phyloP scores from a whole-genome alignment of 2,329 filamentous ascomycete species.

The Pestalotiopsis sp. region DNA sequence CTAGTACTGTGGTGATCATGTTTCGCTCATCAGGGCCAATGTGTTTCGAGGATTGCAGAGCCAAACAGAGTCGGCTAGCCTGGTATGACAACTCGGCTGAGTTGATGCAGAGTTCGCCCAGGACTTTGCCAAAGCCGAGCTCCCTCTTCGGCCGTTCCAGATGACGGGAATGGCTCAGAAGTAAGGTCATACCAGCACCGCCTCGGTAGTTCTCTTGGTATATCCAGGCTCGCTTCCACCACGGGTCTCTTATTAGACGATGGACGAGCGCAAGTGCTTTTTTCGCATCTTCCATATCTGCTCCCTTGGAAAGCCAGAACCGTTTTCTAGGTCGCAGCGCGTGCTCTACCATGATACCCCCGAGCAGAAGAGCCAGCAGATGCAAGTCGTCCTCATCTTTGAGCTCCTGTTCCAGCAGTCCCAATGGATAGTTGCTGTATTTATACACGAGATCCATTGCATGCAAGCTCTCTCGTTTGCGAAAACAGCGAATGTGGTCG shows the following conservation, averaged over 20 bases:
- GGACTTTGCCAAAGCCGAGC: slow-evolving; percentile 15
- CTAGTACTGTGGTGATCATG: slow-evolving; percentile 20
- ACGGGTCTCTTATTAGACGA: slow-evolving; percentile 28
- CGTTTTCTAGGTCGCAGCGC: neutral
- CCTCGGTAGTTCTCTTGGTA: slow-evolving; percentile 38
- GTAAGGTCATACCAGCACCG: slow-evolving; percentile 24
- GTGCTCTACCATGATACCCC: slow-evolving; percentile 20
- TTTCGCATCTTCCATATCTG: slow-evolving; percentile 12
- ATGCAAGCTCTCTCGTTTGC: slow-evolving; percentile 30
- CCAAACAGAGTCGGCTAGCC: slow-evolving; percentile 28
- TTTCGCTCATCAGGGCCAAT: slow-evolving; percentile 11
- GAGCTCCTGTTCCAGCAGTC: slow-evolving; percentile 27
- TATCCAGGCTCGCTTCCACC: slow-evolving; percentile 36
- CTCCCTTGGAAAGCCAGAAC: neutral
- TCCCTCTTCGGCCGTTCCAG: slow-evolving; percentile 25
- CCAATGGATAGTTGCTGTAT: slow-evolving; percentile 31
- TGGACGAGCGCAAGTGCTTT: slow-evolving; percentile 24
- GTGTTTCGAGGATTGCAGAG: slow-evolving; percentile 12
- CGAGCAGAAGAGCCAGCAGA: slow-evolving; percentile 22
- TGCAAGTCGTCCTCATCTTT: slow-evolving; percentile 15
- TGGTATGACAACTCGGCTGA: slow-evolving; percentile 24
- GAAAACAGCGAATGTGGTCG: slow-evolving; percentile 21
- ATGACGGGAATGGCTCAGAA: slow-evolving; percentile 17
- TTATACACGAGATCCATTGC: slow-evolving; percentile 37
- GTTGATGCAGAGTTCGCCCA: slow-evolving; percentile 28